These are phyloP conservation scores for Penicillium pancosmium DNA, from an alignment of 495 filamentous ascomycete genomes.

Conservation along the genomic window DNA sequence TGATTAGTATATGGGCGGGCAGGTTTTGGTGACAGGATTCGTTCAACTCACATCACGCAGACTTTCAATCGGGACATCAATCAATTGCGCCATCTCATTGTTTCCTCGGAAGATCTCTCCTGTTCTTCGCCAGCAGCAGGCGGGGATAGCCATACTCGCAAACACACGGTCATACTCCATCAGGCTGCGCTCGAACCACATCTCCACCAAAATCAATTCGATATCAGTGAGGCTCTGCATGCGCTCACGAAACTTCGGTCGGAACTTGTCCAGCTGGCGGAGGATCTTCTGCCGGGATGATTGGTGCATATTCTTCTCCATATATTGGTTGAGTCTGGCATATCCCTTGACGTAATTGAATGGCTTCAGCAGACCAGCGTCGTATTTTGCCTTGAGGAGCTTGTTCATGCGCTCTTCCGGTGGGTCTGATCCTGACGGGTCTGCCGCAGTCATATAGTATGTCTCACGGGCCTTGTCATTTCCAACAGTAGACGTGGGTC, in stretches of 20 bases:
- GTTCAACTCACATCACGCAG: slow-evolving; percentile 77
- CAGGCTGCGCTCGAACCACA: slow-evolving; percentile 95
- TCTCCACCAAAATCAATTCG: slow-evolving; percentile 90
- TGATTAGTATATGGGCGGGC: background rate
- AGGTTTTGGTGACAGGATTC: background rate
- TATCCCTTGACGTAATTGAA: slow-evolving; percentile 99
- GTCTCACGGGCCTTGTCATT: slow-evolving; percentile 83
- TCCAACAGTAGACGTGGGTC: slow-evolving; percentile 60
- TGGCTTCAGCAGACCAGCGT: slow-evolving; percentile 89
- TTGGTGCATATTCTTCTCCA: slow-evolving; percentile 82
- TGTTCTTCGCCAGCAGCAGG: slow-evolving; percentile 95
- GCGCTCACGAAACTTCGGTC: slow-evolving; percentile 93
- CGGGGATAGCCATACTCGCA: slow-evolving; percentile 97
- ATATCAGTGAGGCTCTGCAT: slow-evolving; percentile 90
- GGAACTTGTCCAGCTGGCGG: slow-evolving; percentile 85
- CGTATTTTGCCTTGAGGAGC: slow-evolving; percentile 90
- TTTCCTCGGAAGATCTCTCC: slow-evolving; percentile 98
- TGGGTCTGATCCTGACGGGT: slow-evolving; percentile 87
- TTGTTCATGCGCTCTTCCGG: slow-evolving; percentile 96
- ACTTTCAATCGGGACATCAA: slow-evolving; percentile 88
- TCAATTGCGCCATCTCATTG: slow-evolving; percentile 97
- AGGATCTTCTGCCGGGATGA: slow-evolving; percentile 83
- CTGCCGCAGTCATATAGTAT: slow-evolving; percentile 95
- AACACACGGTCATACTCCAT: slow-evolving; percentile 99
- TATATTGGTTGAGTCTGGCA: slow-evolving; percentile 81